These are phyloP conservation scores for Lolium rigidum DNA, from an alignment of 176 grass and related monocot genomes.

Conservation along the genomic window DNA sequence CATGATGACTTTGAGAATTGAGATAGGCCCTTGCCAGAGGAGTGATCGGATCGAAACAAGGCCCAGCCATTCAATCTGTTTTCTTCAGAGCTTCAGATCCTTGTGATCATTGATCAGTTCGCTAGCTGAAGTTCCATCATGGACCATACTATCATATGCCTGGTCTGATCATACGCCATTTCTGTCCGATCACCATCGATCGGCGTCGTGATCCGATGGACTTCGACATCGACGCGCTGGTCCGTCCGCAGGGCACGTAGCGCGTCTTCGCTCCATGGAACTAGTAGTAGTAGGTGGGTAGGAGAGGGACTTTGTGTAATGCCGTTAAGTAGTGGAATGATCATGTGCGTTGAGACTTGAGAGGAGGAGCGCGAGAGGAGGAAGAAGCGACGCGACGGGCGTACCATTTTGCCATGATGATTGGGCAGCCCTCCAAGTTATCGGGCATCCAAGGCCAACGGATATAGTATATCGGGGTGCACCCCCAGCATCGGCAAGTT, in stretches of 20 bases:
- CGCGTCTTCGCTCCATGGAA: no score
- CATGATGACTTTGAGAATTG: conserved; percentile 6
- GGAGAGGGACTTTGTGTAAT: background rate
- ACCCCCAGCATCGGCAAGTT: background rate
- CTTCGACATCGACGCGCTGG: background rate
- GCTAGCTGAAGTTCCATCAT: background rate
- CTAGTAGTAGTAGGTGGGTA: no score
- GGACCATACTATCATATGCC: background rate
- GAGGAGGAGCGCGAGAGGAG: background rate
- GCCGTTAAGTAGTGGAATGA: background rate
- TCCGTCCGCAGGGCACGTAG: no score
- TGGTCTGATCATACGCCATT: no score
- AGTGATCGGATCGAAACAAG: conserved; percentile 15
- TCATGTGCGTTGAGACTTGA: background rate
- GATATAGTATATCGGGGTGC: no score
- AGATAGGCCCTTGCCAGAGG: background rate
- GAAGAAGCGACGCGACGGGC: background rate
- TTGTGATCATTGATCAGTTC: background rate
- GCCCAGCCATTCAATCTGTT: background rate
- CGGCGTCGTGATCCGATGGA: background rate
- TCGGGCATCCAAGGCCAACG: background rate
- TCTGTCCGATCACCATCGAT: no score
- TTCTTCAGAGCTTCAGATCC: conserved; percentile 17
- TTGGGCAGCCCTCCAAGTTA: background rate
- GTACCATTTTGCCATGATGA: background rate